These are phyloP conservation scores for Cardiospermum halicacabum DNA, from an alignment of 345 rosid species.

Conservation along the genomic window DNA sequence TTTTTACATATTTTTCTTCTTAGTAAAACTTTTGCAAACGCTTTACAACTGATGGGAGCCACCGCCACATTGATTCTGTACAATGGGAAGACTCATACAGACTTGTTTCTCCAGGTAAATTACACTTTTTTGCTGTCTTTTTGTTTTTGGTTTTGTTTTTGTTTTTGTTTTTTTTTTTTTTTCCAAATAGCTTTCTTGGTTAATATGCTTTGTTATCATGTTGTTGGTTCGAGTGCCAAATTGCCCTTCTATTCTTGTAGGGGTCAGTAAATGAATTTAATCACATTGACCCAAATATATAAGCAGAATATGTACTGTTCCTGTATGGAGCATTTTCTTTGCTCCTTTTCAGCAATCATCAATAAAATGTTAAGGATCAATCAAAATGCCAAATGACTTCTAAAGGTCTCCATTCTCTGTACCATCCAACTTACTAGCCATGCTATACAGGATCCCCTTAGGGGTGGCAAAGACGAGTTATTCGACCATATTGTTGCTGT, in stretches of 20 bases:
- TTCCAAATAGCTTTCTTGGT: not conserved
- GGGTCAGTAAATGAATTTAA: not conserved
- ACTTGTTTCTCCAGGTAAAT: conserved; percentile 86
- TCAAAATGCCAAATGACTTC: not conserved
- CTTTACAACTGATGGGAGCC: conserved; percentile 61
- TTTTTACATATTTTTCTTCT: too few species aligned
- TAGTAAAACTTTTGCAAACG: conserved; percentile 56
- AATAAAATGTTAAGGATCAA: not conserved
- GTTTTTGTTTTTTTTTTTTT: too few species aligned
- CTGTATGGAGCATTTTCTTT: not conserved
- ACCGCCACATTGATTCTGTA: conserved; percentile 54
- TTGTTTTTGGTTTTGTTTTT: too few species aligned
- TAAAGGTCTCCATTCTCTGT: not conserved
- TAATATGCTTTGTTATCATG: not conserved
- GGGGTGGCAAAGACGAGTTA: conserved; percentile 85
- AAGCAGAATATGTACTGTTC: not conserved
- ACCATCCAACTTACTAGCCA: not conserved
- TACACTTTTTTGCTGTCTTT: not conserved
- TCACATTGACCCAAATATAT: not conserved
- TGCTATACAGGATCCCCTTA: conserved; percentile 72
- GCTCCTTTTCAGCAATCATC: not conserved
- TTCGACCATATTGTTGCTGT: conserved; percentile 63
- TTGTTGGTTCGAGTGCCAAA: not conserved
- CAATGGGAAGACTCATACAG: conserved; percentile 86
- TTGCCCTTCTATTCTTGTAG: not conserved